Percentiles rank a stretch among this genome's conserved stretches.
Evolutionary conservation across 2,329 filamentous ascomycete genomes (phyloP).

Genomic region (Xylariales sp.): DNA sequence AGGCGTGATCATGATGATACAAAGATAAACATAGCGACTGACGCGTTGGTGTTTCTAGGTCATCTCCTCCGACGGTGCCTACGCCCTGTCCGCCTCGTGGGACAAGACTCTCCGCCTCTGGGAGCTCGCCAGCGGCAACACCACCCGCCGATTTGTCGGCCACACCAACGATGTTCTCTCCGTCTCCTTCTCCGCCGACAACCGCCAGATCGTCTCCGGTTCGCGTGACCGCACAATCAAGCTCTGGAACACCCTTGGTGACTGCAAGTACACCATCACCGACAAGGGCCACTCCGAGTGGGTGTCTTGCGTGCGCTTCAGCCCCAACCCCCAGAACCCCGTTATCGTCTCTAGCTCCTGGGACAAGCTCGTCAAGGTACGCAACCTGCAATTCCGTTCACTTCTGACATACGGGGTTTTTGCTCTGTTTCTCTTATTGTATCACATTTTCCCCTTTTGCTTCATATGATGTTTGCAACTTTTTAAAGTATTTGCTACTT

Average conservation of each 20-base stretch:
- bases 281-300: constrained; percentile 99
- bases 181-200: constrained; percentile 99
- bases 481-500: constrained; percentile 99
- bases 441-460: constrained; percentile 21
- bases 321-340: constrained; percentile 99
- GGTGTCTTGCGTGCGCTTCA: constrained; percentile 99
- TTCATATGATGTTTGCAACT: constrained; percentile 90
- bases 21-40: constrained; percentile 39
- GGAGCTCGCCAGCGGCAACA: constrained; percentile 97
- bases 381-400: constrained; percentile 54
- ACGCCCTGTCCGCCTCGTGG: constrained; percentile 98
- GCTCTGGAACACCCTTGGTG: constrained; percentile 99
- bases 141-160: constrained; percentile 97
- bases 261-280: constrained; percentile 99
- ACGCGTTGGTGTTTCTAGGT: constrained; percentile 69
- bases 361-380: constrained; percentile 99
- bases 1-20: background rate
- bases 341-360: constrained; percentile 98
- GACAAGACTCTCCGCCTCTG: constrained; percentile 99
- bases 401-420: constrained; percentile 17
- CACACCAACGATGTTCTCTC: constrained; percentile 99
- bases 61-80: constrained; percentile 99
- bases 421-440: constrained; percentile 1
- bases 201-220: constrained; percentile 99
- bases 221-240: constrained; percentile 99